A percentile compares a stretch with the other conserved stretches of the same genome.
Evolutionary conservation across 305 asterid genomes (phyloP).

Genomic region (Fraxinus latifolia): DNA sequence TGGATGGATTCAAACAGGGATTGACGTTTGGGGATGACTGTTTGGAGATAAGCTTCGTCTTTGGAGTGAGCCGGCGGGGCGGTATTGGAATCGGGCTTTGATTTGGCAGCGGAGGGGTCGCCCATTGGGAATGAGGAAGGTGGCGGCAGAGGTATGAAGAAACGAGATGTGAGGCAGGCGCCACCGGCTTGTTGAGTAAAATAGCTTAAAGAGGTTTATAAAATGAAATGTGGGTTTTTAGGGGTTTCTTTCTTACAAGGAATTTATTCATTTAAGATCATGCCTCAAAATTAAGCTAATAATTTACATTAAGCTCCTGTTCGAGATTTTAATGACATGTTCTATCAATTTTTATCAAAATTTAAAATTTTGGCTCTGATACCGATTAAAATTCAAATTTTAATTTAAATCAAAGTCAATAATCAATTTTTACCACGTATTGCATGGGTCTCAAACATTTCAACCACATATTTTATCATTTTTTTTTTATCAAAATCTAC

Average conservation of each 20-base stretch:
- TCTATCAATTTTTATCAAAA: too few species aligned
- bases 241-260: not conserved
- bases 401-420: too few species aligned
- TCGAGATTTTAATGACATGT: too few species aligned
- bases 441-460: too few species aligned
- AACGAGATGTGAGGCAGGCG: conserved; percentile 26
- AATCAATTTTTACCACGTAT: too few species aligned
- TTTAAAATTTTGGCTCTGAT: too few species aligned
- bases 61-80: conserved; percentile 30
- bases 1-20: conserved; percentile 52
- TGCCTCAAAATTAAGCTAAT: not conserved
- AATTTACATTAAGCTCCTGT: too few species aligned
- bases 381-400: too few species aligned
- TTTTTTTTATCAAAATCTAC: too few species aligned
- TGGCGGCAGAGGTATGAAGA: conserved; percentile 30
- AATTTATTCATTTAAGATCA: not conserved
- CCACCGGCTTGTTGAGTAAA: conserved; percentile 27
- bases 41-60: conserved; percentile 64
- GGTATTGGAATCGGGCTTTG: conserved; percentile 29
- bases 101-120: conserved; percentile 32
- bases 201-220: conserved; percentile 29
- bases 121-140: conserved; percentile 33
- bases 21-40: conserved; percentile 65
- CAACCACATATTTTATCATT: too few species aligned
- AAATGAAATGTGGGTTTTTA: not conserved